These are phyloP conservation scores for Ramaria rubella DNA, from an alignment of 768 basidiomycete genomes.

Conservation along the genomic window DNA sequence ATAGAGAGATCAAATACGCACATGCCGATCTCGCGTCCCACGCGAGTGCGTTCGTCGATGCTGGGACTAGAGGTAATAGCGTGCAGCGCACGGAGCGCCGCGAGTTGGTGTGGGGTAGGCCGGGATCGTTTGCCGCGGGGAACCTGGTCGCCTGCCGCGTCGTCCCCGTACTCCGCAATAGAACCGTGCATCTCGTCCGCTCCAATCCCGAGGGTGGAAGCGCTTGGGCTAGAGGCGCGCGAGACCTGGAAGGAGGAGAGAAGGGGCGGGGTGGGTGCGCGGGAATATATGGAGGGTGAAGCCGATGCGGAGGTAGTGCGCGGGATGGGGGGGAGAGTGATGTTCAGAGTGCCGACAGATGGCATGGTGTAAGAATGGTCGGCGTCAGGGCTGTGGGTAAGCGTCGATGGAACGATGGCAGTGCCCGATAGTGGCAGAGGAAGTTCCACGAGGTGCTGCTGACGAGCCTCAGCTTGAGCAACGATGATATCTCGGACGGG, in stretches of 20 bases:
- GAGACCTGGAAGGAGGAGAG: slow-evolving; percentile 31
- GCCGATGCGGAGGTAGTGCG: background rate
- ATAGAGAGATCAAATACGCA: slow-evolving; percentile 27
- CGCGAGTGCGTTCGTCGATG: slow-evolving; percentile 69
- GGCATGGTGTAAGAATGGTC: background rate
- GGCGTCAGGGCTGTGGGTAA: background rate
- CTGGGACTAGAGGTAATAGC: slow-evolving; percentile 64
- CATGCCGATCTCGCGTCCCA: slow-evolving; percentile 76
- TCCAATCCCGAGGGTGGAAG: slow-evolving; percentile 10
- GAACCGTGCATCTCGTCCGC: background rate
- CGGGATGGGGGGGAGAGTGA: background rate
- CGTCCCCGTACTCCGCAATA: background rate
- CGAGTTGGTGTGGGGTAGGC: slow-evolving; percentile 72
- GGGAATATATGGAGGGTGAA: slow-evolving; percentile 41
- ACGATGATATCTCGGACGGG: slow-evolving; percentile 7
- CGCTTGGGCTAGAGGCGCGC: slow-evolving; percentile 22
- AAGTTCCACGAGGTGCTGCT: slow-evolving; percentile 16
- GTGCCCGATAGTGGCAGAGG: slow-evolving; percentile 14
- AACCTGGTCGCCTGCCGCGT: background rate
- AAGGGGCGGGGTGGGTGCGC: slow-evolving; percentile 34
- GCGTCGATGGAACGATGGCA: background rate
- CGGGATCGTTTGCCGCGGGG: slow-evolving; percentile 21
- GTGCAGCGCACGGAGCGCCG: slow-evolving; percentile 65
- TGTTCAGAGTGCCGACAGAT: background rate
- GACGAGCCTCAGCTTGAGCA: slow-evolving; percentile 14